phyloP scores from a whole-genome alignment of 371 early-diverging fungal species.

The Smittium mucronatum region DNA sequence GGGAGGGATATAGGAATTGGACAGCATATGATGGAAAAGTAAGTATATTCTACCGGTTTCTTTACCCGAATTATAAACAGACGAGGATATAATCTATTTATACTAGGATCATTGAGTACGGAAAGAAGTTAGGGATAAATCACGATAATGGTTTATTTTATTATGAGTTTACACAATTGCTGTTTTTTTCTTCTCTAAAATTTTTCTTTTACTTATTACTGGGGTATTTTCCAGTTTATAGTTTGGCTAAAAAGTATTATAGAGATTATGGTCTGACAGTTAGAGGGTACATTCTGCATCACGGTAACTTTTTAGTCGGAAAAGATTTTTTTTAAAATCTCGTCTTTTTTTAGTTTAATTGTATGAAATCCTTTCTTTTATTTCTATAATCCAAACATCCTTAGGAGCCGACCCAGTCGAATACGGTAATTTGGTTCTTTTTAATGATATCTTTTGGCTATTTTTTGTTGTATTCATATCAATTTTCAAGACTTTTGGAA shows the following conservation, averaged over 20 bases:
- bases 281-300: conserved; percentile 56
- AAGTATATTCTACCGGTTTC: no score
- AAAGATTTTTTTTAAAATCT: not conserved
- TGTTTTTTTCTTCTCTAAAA: no score
- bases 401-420: conserved; percentile 43
- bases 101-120: no score
- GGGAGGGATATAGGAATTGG: conserved; percentile 43
- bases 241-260: conserved; percentile 45
- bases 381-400: conserved; percentile 13
- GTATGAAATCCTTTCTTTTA: not conserved
- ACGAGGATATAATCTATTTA: no score
- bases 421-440: conserved; percentile 17
- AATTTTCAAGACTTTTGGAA: not conserved
- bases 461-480: conserved; percentile 9
- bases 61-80: no score
- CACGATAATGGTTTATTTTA: no score
- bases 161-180: no score
- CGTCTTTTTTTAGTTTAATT: no score
- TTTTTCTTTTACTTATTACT: no score
- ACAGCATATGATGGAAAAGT: conserved; percentile 42
- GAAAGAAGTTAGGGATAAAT: no score
- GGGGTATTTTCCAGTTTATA: no score
- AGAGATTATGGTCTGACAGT: conserved; percentile 63
- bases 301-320: conserved; percentile 26
- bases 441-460: conserved; percentile 19